Evolutionary conservation across 352 stramenopile species (phyloP).

Genomic region (Phytophthora ramorum): DNA sequence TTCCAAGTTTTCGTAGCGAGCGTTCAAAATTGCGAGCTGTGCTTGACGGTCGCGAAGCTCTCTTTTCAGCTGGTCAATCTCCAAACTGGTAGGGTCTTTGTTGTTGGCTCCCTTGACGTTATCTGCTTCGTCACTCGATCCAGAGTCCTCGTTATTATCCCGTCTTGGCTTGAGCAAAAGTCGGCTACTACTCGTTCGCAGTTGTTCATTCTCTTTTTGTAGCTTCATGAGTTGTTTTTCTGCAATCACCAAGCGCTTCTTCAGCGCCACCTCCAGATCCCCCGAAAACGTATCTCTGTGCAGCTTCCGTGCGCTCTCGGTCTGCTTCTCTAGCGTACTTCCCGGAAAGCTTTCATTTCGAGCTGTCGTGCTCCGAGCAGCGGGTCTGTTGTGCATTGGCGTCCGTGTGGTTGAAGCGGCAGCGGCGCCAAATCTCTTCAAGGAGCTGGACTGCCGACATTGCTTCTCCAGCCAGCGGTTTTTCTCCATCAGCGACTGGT

Average conservation of each 20-base stretch:
- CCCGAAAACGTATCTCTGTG: slow-evolving; percentile 60
- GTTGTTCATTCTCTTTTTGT: slow-evolving; percentile 72
- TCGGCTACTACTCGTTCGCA: slow-evolving; percentile 33
- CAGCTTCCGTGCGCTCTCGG: slow-evolving; percentile 51
- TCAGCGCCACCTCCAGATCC: slow-evolving; percentile 76
- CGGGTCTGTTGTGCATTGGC: slow-evolving; percentile 16
- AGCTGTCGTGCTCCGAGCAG: slow-evolving; percentile 1
- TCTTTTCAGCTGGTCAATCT: slow-evolving; percentile 68
- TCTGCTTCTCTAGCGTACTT: slow-evolving; percentile 48
- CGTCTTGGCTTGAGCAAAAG: slow-evolving; percentile 13
- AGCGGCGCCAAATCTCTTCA: slow-evolving; percentile 36
- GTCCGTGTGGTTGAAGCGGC: neutral
- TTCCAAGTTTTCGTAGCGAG: slow-evolving; percentile 91
- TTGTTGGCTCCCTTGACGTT: slow-evolving; percentile 7
- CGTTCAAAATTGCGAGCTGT: slow-evolving; percentile 86
- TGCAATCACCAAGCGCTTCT: slow-evolving; percentile 68
- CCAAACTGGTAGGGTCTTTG: slow-evolving; percentile 26
- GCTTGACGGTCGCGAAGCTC: slow-evolving; percentile 86
- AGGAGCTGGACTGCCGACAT: slow-evolving; percentile 8
- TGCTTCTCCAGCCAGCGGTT: slow-evolving; percentile 70
- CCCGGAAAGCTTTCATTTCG: slow-evolving; percentile 29
- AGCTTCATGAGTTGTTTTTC: slow-evolving; percentile 78
- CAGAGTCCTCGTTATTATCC: slow-evolving; percentile 49
- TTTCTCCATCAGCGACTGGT: slow-evolving; percentile 70
- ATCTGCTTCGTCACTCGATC: slow-evolving; percentile 40